Evolutionary conservation across 148 eudicot species (phyloP).

Genomic region (Silene conica): DNA sequence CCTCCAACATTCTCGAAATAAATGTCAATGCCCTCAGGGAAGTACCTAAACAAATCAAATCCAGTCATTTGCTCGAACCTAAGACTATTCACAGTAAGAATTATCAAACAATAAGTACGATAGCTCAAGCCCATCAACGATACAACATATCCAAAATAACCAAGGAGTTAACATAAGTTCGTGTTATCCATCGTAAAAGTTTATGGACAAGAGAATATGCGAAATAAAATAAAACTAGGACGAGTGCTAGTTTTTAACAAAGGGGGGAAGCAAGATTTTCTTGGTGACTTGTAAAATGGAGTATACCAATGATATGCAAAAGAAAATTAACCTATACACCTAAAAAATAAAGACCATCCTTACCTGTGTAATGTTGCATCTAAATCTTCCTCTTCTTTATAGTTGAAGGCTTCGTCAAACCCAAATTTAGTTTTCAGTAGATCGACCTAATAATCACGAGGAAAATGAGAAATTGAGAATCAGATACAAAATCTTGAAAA

Average conservation of each 20-base stretch:
- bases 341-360: not conserved
- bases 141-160: too few species aligned
- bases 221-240: too few species aligned
- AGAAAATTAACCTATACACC: not conserved
- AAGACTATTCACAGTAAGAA: not conserved
- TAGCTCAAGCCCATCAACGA: too few species aligned
- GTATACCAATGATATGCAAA: too few species aligned
- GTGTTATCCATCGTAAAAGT: too few species aligned
- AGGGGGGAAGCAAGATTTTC: too few species aligned
- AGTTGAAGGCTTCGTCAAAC: conserved; percentile 55
- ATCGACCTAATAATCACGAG: conserved; percentile 32
- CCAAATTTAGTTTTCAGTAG: conserved; percentile 48
- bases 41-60: conserved; percentile 33
- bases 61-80: not conserved
- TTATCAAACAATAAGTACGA: not conserved
- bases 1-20: conserved; percentile 58
- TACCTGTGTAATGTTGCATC: conserved; percentile 49
- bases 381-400: conserved; percentile 55
- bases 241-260: too few species aligned
- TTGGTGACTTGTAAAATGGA: not conserved
- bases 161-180: too few species aligned
- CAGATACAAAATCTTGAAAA: not conserved
- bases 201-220: not conserved
- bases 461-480: not conserved
- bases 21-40: conserved; percentile 51